Percentiles rank a stretch among this genome's conserved stretches.
These are phyloP conservation scores for Zymoseptoria brevis DNA, from an alignment of 2,329 filamentous ascomycete species.

Conservation along the genomic window DNA sequence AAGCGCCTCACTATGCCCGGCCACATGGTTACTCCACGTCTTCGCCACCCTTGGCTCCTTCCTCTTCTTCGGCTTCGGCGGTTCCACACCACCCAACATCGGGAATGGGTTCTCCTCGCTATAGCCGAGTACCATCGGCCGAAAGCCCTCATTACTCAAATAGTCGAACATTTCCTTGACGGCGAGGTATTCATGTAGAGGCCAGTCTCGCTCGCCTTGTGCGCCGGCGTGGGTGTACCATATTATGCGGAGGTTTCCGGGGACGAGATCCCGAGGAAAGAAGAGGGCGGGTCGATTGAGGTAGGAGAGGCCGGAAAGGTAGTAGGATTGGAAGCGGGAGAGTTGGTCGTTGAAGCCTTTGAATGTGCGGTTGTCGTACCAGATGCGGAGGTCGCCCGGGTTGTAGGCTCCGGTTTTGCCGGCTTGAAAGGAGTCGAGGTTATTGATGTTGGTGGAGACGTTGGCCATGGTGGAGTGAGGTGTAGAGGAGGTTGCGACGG, in stretches of 20 bases:
- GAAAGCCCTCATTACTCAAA: constrained; percentile 24
- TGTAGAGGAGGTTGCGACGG: not conserved
- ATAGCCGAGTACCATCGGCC: constrained; percentile 28
- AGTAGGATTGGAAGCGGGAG: constrained; percentile 20
- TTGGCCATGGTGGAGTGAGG: not conserved
- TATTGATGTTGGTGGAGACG: not conserved
- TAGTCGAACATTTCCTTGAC: constrained; percentile 30
- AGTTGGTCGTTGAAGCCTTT: constrained; percentile 20
- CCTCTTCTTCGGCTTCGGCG: constrained; percentile 18
- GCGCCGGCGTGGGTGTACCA: constrained; percentile 27
- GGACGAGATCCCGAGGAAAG: constrained; percentile 20
- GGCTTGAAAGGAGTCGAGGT: constrained; percentile 21
- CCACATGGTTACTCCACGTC: constrained; percentile 20
- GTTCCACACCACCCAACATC: constrained; percentile 27
- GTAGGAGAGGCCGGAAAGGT: constrained; percentile 19
- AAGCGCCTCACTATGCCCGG: constrained; percentile 19
- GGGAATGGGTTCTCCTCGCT: constrained; percentile 29
- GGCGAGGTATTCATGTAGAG: constrained; percentile 20
- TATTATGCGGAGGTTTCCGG: constrained; percentile 24
- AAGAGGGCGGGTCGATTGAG: constrained; percentile 20
- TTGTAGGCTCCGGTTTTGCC: constrained; percentile 22
- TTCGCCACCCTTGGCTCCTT: constrained; percentile 22
- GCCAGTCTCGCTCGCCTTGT: constrained; percentile 26
- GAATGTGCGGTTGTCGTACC: constrained; percentile 26
- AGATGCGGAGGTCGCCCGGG: constrained; percentile 25